Base-by-base conservation (phyloP, 306 rosid species). In the Prunus kanzakura region DNA sequence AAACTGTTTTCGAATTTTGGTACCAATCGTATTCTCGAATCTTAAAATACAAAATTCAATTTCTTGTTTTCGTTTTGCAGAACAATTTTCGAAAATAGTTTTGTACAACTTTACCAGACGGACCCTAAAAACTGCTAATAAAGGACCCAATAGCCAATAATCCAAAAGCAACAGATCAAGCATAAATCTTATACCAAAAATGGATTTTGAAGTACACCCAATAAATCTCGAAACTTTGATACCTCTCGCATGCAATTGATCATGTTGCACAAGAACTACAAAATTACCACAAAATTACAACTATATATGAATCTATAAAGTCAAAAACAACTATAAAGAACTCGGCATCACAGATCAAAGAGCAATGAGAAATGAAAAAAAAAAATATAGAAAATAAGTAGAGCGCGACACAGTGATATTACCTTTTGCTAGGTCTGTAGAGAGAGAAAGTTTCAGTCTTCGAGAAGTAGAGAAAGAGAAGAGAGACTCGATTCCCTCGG, bases 381-480 rank as follows among this genome's bases (percentile, higher is more conserved):
- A 32, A 3, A 10, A 1, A 1, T 3, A 58, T 32, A 4, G 32
- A 23, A 58, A 58, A 20, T 11, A 22, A 18, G 9, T 3, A 74
- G 78, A 29, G 78, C n/a, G 78, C 20, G 70, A 32, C 20, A 50
- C 32, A 75, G 23, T 6, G 60, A 46, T 55, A 16, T 43, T 49
- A 50, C 38, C 69, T 68, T 29, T 52, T n/a, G 67, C 45, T 55
- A 65, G 20, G 61, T 15, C 6, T 12, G 3, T 15, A 27, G 16
- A 46, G 47, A 11, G 47, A 25, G 46, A 61, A 6, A 61, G 66
- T 27, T 27, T 5, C 19, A 12, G 65, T 61, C 66, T 27, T 14
- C 14, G 38, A 6, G 38, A 19, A 27, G 43, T 1, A 6, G 2
- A 45, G n/a, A 27, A 8, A 30, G 64, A 38, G 43, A 38, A 4